Evolutionary conservation across 2,329 filamentous ascomycete species (phyloP), one percentile per base, ranked within the genome.

Genomic region (Ascochyta rabiei): DNA sequence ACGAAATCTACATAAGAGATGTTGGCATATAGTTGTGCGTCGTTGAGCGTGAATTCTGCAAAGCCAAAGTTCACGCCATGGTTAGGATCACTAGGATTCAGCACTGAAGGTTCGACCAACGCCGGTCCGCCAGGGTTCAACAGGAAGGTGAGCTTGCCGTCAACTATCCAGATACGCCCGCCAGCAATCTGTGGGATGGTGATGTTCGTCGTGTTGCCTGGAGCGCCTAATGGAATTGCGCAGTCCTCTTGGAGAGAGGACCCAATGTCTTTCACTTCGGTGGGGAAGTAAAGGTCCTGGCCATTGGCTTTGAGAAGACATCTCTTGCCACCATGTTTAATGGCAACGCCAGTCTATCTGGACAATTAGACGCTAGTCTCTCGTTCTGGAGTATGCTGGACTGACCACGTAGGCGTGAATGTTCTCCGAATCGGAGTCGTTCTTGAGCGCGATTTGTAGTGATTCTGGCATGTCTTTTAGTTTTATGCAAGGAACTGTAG

Each of bases 241-340:
- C 52, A 54, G 52, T 54, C 52, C 42, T 54, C 39, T 33, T 54
- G 52, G 5, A 54, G 30, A 12, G 45, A 35, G 15, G 45, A 49
- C 23, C 52, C 52, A 34, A 54, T 54, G 26, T 54, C 52, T 48
- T 54, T 54, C 9, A 54, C 52, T 40, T 54, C 52, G 9, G 45
- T 45, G 12, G 52, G 52, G 28, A 54, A 54, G 35, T 54, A 54
- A 1, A 54, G 23, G 8, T 54, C 52, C 30, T 45, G 40, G 34
- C 52, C 52, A 12, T 54, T 54, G 13, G 52, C 26, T 35, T 49
- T 39, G 19, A 54, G 45, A 16, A 54, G 45, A 18, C 52, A 54
- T 16, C 52, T 41, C 23, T 54, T 54, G 34, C 52, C 52, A 16
- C 34, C 45, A 18, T 54, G 52, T 30, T 54, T 39, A 34, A 54